Conservation (phyloP, 352 stramenopile genomes). For the Plasmopara viticola region DNA sequence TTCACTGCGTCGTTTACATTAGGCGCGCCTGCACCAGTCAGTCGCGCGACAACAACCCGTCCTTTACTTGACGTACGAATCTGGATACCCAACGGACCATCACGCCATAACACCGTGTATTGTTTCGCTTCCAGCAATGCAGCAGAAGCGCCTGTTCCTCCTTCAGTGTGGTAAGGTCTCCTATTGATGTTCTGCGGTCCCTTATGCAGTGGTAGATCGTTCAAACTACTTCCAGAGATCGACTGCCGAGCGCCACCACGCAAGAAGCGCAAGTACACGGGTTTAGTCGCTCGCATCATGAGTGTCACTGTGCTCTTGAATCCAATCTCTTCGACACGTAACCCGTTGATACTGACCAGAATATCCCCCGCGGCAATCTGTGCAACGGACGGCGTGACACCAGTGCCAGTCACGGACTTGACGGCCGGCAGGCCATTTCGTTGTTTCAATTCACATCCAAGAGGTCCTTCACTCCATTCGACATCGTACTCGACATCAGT, state of each 20-base stretch:
- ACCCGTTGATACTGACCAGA: slow-evolving; percentile 66
- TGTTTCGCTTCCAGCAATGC: slow-evolving; percentile 32
- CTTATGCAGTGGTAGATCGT: slow-evolving; percentile 13
- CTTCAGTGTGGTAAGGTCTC: slow-evolving; percentile 3
- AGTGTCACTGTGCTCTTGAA: slow-evolving; percentile 73
- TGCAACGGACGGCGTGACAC: slow-evolving; percentile 53
- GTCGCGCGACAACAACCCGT: slow-evolving; percentile 61
- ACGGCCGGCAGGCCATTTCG: slow-evolving; percentile 57
- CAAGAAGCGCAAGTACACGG: slow-evolving; percentile 65
- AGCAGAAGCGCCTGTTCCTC: slow-evolving; percentile 1
- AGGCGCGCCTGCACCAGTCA: slow-evolving; percentile 57
- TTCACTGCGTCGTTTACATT: slow-evolving; percentile 45
- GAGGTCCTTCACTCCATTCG: slow-evolving; percentile 59
- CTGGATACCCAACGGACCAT: slow-evolving; percentile 74
- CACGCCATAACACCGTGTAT: slow-evolving; percentile 71
- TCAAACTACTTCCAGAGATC: slow-evolving; percentile 16
- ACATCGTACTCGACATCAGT: slow-evolving; percentile 65
- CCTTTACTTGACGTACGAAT: slow-evolving; percentile 64
- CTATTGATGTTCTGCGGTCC: slow-evolving; percentile 9
- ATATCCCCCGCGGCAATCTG: slow-evolving; percentile 66
- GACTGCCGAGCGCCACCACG: slow-evolving; percentile 28
- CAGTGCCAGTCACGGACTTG: slow-evolving; percentile 55
- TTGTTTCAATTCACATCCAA: slow-evolving; percentile 73
- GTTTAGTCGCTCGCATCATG: slow-evolving; percentile 70
- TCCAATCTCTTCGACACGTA: slow-evolving; percentile 64